Evolutionary conservation across 148 eudicot genomes (phyloP), one percentile per base, ranked within the genome.

Genomic region (Nepenthes mirabilis): DNA sequence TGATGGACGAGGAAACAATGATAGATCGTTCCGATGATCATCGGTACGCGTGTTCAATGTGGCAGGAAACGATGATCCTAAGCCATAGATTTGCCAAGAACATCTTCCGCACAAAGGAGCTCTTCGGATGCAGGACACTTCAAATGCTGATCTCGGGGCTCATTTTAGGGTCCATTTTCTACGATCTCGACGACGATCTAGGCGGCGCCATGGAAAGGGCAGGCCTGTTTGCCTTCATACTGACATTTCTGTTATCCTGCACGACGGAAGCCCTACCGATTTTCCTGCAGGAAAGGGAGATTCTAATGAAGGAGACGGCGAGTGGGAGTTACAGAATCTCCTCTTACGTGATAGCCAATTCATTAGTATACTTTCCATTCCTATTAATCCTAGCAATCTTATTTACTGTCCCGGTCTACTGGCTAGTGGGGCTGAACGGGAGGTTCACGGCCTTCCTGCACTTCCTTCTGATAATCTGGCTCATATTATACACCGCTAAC

Each of bases 401-500:
- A 5, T 94, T 94, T 62, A 12, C 89, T 6, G 64, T 78, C 1
- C 99, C 99, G 11, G 75, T 94, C 11, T 94, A 94, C 37, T 94
- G 97, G 95, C 74, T 94, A 33, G 97, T 86, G 1, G 99, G 95
- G 33, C 67, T 94, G 35, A 73, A 81, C 66, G 56, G 36, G 9
- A 76, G 64, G n/a, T 76, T 94, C 57, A 52, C 37, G 11, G 95
- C 99, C 0, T 94, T 80, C 68, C 14, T 64, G 23, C 87, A 84
- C 66, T 94, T 94, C 68, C 55, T 89, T 75, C 63, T 89, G 55
- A 66, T 86, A 14, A 89, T 94, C 10, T 94, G 99, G 97, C 56
- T 94, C 36, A 84, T 94, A 47, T 87, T 94, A 48, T 94, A 94
- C 85, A 89, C 97, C 0, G 99, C 99, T 2, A 94, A 94, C 43